These are phyloP conservation scores for Thalia dealbata DNA, from an alignment of 176 grass and related monocot genomes.

Conservation along the genomic window DNA sequence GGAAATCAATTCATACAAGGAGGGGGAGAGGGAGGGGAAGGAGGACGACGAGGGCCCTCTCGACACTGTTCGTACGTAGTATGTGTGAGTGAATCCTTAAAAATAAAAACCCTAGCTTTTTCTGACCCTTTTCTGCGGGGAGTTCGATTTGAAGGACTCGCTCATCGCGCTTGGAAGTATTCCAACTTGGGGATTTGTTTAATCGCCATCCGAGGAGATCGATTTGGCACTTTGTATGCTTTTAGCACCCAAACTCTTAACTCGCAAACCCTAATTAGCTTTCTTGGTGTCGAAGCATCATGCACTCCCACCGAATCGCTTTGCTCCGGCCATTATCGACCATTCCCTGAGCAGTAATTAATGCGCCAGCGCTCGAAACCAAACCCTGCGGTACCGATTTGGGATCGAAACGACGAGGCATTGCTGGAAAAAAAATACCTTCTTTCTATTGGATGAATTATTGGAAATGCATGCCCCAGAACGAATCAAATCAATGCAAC, in stretches of 20 bases:
- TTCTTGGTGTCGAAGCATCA: background rate
- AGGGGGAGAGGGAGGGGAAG: too few relatives aligned
- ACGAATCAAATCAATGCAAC: too few relatives aligned
- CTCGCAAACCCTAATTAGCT: background rate
- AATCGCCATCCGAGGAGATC: background rate
- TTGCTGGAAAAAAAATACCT: background rate
- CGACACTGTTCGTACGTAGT: background rate
- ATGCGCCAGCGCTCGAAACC: background rate
- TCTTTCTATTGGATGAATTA: background rate
- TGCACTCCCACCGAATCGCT: background rate
- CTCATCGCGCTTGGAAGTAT: background rate
- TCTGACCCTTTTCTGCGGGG: background rate
- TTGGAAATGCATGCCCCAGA: background rate
- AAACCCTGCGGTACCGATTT: background rate
- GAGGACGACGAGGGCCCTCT: too few relatives aligned
- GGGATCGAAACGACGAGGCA: background rate
- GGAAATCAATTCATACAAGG: background rate
- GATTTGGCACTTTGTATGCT: background rate
- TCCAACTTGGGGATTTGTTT: background rate
- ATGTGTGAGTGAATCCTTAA: background rate
- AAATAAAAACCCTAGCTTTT: background rate
- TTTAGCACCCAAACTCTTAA: background rate
- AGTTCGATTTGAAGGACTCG: background rate
- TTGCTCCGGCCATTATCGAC: background rate
- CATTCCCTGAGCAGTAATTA: background rate